Evolutionary conservation across 805 yeast genomes (phyloP).

Genomic region (Candida arabinofermentans): DNA sequence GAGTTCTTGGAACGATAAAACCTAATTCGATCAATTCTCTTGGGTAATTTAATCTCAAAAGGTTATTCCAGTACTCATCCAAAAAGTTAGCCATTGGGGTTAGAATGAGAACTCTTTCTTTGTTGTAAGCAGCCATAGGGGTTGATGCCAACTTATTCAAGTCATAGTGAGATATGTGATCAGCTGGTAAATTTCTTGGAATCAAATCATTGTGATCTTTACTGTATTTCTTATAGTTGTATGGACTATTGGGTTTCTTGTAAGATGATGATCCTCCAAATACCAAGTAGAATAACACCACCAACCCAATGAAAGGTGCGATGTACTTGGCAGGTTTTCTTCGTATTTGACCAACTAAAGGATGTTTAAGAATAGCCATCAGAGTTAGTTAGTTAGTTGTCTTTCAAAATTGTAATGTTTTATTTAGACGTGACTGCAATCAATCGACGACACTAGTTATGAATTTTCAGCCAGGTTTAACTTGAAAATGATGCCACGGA

Average conservation of each 20-base stretch:
- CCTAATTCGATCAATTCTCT: conserved; percentile 84
- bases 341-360: conserved; percentile 51
- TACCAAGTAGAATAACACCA: conserved; percentile 39
- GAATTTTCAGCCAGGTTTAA: no score
- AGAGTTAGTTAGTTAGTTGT: no score
- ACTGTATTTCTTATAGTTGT: conserved; percentile 40
- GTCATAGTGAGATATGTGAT: conserved; percentile 80
- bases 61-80: conserved; percentile 83
- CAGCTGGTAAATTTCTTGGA: conserved; percentile 60
- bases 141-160: conserved; percentile 74
- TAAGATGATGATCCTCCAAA: conserved; percentile 31
- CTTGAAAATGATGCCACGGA: no score
- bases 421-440: no score
- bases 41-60: conserved; percentile 73
- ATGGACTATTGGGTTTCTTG: conserved; percentile 23
- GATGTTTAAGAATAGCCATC: conserved; percentile 12
- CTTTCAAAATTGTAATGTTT: no score
- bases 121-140: conserved; percentile 65
- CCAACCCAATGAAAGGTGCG: conserved; percentile 42
- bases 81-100: conserved; percentile 90
- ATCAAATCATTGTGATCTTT: conserved; percentile 45
- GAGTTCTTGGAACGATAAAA: conserved; percentile 80
- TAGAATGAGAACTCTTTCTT: conserved; percentile 79
- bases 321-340: conserved; percentile 50
- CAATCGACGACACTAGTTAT: no score